These are phyloP conservation scores for Exserohilum rostratum DNA, from an alignment of 2,329 filamentous ascomycete genomes.

Conservation along the genomic window DNA sequence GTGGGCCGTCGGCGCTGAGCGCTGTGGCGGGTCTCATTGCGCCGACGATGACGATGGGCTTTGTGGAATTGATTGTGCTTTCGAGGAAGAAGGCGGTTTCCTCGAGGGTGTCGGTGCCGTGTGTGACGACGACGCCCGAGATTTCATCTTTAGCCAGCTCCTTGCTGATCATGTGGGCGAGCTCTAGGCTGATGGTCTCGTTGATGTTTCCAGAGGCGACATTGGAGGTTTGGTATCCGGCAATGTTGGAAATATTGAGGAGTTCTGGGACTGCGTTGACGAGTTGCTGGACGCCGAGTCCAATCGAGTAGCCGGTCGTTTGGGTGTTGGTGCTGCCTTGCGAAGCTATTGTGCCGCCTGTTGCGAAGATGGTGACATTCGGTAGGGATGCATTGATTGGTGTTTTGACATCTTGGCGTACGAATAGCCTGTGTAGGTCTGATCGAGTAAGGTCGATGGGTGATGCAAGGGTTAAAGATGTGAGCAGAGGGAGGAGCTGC, in stretches of 20 bases:
- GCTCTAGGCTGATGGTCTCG: constrained; percentile 54
- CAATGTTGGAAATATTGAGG: constrained; percentile 61
- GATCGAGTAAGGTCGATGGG: constrained; percentile 27
- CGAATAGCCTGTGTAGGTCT: constrained; percentile 28
- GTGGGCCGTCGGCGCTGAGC: constrained; percentile 66
- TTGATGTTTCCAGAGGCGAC: constrained; percentile 51
- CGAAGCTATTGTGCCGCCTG: constrained; percentile 66
- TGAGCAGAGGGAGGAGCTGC: constrained; percentile 29
- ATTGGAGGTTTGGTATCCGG: constrained; percentile 54
- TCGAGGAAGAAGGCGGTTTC: constrained; percentile 69
- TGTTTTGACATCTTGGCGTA: constrained; percentile 40
- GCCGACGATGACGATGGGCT: constrained; percentile 66
- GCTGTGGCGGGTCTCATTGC: constrained; percentile 69
- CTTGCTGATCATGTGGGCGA: constrained; percentile 57
- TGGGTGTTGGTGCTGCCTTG: constrained; percentile 56
- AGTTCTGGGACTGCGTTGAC: constrained; percentile 63
- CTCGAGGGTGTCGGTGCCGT: constrained; percentile 70
- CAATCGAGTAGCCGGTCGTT: constrained; percentile 62
- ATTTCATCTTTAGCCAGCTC: constrained; percentile 55
- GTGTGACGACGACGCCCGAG: constrained; percentile 63
- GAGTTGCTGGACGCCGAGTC: constrained; percentile 58
- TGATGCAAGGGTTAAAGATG: constrained; percentile 25
- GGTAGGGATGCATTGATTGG: constrained; percentile 56
- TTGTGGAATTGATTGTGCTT: constrained; percentile 61
- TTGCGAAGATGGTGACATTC: constrained; percentile 64